Evolutionary conservation across 2,329 filamentous ascomycete genomes (phyloP).

Genomic region (Talaromyces funiculosus): DNA sequence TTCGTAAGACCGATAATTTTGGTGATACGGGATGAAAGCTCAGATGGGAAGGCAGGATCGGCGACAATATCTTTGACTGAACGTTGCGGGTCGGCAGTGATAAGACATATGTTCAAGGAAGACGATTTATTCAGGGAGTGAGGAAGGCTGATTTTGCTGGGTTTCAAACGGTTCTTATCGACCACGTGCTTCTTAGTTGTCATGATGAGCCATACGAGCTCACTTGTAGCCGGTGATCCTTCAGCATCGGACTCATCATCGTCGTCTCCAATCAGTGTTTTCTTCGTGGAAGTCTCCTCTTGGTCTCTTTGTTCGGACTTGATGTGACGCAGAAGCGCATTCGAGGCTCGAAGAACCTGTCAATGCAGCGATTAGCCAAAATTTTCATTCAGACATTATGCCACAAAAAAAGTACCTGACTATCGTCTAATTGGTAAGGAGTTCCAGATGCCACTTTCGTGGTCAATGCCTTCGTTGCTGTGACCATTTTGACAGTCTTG

Average conservation of each 20-base stretch:
- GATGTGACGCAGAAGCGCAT: constrained; percentile 55
- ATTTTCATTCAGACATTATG: too few relatives aligned
- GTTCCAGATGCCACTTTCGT: constrained; percentile 37
- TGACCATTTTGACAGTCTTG: constrained; percentile 31
- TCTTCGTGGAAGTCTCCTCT: constrained; percentile 46
- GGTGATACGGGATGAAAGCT: constrained; percentile 62
- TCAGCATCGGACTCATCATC: constrained; percentile 44
- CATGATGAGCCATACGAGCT: constrained; percentile 56
- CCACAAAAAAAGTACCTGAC: constrained; percentile 33
- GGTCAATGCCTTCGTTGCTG: constrained; percentile 35
- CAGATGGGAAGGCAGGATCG: constrained; percentile 63
- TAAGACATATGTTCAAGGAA: constrained; percentile 71
- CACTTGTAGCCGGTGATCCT: constrained; percentile 40
- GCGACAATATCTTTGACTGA: constrained; percentile 84
- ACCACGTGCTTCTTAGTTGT: constrained; percentile 62
- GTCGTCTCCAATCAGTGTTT: constrained; percentile 48
- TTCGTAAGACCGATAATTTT: constrained; percentile 77
- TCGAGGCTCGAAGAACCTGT: constrained; percentile 55
- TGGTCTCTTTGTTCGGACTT: constrained; percentile 46
- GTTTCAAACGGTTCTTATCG: constrained; percentile 75
- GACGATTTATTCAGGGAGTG: constrained; percentile 66
- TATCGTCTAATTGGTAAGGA: constrained; percentile 45
- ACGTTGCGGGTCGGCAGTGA: constrained; percentile 76
- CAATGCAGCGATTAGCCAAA: background rate
- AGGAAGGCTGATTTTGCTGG: constrained; percentile 72